Percentiles rank a stretch among this genome's conserved stretches.
Conservation (phyloP, 805 yeast species). For the Schizosaccharomyces cryophilus region DNA sequence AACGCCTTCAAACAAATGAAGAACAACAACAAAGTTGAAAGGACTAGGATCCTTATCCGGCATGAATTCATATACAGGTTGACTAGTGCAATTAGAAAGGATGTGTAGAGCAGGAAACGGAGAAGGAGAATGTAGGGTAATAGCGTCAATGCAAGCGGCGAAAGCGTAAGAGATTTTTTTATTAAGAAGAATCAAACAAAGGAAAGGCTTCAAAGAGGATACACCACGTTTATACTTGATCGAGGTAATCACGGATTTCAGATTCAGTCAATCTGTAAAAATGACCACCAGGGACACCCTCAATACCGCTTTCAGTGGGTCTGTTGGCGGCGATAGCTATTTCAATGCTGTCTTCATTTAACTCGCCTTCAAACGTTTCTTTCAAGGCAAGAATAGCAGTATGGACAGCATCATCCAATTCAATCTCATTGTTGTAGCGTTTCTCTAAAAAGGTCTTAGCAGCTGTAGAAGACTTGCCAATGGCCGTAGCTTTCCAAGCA, state of each 20-base stretch:
- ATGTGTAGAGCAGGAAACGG: too few species aligned
- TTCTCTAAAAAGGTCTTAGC: constrained; percentile 94
- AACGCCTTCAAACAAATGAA: too few species aligned
- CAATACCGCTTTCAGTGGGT: constrained; percentile 45
- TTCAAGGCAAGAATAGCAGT: constrained; percentile 82
- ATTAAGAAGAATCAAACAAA: too few species aligned
- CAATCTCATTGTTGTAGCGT: constrained; percentile 94
- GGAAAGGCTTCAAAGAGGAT: background rate
- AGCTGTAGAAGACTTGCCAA: constrained; percentile 86
- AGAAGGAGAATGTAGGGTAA: too few species aligned
- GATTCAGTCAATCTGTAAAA: constrained; percentile 63
- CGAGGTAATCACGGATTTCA: constrained; percentile 88
- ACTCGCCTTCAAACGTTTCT: constrained; percentile 93
- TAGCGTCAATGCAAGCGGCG: too few species aligned
- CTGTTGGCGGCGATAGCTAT: constrained; percentile 69
- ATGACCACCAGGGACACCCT: constrained; percentile 61
- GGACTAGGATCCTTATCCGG: too few species aligned
- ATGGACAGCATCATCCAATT: constrained; percentile 92
- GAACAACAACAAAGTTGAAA: too few species aligned
- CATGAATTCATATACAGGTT: too few species aligned
- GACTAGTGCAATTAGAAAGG: too few species aligned
- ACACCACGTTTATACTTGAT: constrained; percentile 11
- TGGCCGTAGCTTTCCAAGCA: constrained; percentile 99
- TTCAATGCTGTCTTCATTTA: constrained; percentile 89
- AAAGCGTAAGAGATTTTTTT: too few species aligned